A percentile compares a stretch with the other conserved stretches of the same genome.
Conservation (phyloP, 1,284 basidiomycete species). For the Phellinidium pouzarii region DNA sequence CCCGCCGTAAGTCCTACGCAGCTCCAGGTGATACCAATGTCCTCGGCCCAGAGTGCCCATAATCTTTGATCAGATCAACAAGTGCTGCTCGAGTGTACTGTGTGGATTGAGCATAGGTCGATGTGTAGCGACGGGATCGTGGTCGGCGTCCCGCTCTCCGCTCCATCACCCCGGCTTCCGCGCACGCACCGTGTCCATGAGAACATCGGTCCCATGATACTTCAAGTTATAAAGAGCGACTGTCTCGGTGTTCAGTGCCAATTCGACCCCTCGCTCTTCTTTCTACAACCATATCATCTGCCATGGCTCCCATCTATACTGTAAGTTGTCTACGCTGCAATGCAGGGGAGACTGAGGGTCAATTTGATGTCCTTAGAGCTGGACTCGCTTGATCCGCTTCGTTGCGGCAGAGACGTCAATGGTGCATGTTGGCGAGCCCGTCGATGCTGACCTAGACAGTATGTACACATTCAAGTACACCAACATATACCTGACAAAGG, state of each 20-base stretch:
- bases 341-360: background rate
- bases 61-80: too few species aligned
- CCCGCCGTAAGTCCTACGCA: too few species aligned
- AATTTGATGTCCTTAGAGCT: conserved; percentile 39
- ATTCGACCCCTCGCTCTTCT: background rate
- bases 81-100: too few species aligned
- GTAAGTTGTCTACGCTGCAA: conserved; percentile 30
- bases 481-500: background rate
- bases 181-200: background rate
- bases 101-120: too few species aligned
- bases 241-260: background rate
- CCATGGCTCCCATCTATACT: conserved; percentile 56
- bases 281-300: conserved; percentile 16
- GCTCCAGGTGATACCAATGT: too few species aligned
- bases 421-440: conserved; percentile 73
- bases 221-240: conserved; percentile 6
- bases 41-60: too few species aligned
- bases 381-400: conserved; percentile 80
- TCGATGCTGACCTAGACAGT: conserved; percentile 63
- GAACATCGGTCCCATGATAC: background rate
- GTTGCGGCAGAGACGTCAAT: conserved; percentile 68
- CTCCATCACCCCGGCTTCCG: background rate
- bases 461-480: conserved; percentile 21
- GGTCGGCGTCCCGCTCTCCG: background rate
- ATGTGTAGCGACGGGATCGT: background rate